Evolutionary conservation across 371 early-diverging fungal genomes (phyloP).

Genomic region (Mortierella sp.): DNA sequence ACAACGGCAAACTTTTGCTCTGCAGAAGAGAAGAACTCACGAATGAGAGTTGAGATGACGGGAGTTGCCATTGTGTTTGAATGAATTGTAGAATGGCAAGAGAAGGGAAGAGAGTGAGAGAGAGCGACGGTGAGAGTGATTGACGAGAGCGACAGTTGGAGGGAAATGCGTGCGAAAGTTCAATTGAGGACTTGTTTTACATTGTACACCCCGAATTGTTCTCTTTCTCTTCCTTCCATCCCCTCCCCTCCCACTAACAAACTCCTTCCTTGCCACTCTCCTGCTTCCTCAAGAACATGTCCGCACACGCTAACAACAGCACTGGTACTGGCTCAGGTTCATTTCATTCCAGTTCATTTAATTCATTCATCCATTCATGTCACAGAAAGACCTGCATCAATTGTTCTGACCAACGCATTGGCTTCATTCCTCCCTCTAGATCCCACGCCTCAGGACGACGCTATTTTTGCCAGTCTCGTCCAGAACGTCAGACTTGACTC

Average conservation of each 20-base stretch:
- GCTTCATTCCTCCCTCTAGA: conserved; percentile 7
- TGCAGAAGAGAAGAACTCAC: conserved; percentile 40
- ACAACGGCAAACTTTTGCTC: conserved; percentile 75
- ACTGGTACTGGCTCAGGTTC: neutral
- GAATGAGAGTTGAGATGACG: conserved; percentile 14
- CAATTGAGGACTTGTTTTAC: neutral
- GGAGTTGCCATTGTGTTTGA: conserved; percentile 8
- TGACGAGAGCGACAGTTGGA: neutral
- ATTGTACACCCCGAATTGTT: neutral
- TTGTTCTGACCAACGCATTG: neutral
- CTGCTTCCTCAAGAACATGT: neutral
- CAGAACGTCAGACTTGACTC: conserved; percentile 33
- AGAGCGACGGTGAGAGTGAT: neutral
- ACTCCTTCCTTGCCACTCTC: neutral
- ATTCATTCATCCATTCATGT: neutral
- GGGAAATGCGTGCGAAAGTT: conserved; percentile 9
- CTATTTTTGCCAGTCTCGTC: conserved; percentile 23
- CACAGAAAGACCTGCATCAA: neutral
- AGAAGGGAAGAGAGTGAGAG: neutral
- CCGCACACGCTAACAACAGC: neutral
- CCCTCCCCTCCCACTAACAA: neutral
- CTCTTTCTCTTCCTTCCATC: neutral
- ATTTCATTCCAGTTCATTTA: neutral
- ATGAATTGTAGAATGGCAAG: neutral
- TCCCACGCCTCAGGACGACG: conserved; percentile 34